Conservation (phyloP, 495 filamentous ascomycete species). For the Penicilliopsis zonata region DNA sequence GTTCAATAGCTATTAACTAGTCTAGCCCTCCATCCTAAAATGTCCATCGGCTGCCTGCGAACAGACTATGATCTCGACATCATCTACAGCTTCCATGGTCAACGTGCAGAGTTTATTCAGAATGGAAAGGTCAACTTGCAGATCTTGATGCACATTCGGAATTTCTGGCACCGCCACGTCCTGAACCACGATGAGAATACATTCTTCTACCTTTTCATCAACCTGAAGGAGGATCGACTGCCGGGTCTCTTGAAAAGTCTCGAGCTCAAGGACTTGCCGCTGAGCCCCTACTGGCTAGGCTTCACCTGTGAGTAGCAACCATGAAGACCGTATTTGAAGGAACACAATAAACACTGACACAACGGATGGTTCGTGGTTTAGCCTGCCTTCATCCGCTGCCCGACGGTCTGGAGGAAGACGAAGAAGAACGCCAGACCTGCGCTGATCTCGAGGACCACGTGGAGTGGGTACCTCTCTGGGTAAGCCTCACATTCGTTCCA, state of each 20-base stretch:
- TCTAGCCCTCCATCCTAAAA: slow-evolving; percentile 12
- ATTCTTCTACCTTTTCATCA: slow-evolving; percentile 13
- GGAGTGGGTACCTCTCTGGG: slow-evolving; percentile 12
- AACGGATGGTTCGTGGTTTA: too few relatives aligned
- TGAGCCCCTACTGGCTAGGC: slow-evolving; percentile 21
- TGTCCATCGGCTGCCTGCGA: slow-evolving; percentile 14
- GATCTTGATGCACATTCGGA: slow-evolving; percentile 19
- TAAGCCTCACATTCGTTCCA: too few relatives aligned
- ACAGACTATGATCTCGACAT: slow-evolving; percentile 18
- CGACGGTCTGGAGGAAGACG: slow-evolving; percentile 1
- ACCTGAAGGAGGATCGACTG: slow-evolving; percentile 5
- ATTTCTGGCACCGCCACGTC: slow-evolving; percentile 28
- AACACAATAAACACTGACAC: too few relatives aligned
- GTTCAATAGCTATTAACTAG: slow-evolving; percentile 20
- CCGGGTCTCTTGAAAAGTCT: slow-evolving; percentile 8
- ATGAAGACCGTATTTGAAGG: neutral
- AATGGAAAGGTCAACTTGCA: slow-evolving; percentile 6
- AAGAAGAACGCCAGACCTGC: slow-evolving; percentile 14
- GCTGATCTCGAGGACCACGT: slow-evolving; percentile 14
- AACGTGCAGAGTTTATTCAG: slow-evolving; percentile 4
- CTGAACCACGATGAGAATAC: slow-evolving; percentile 12
- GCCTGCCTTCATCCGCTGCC: slow-evolving; percentile 23
- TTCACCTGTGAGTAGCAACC: slow-evolving; percentile 21
- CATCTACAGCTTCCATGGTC: slow-evolving; percentile 12
- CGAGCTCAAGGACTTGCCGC: neutral